phyloP scores from a whole-genome alignment of 176 grass and related monocot species.

The Metroxylon sagu region DNA sequence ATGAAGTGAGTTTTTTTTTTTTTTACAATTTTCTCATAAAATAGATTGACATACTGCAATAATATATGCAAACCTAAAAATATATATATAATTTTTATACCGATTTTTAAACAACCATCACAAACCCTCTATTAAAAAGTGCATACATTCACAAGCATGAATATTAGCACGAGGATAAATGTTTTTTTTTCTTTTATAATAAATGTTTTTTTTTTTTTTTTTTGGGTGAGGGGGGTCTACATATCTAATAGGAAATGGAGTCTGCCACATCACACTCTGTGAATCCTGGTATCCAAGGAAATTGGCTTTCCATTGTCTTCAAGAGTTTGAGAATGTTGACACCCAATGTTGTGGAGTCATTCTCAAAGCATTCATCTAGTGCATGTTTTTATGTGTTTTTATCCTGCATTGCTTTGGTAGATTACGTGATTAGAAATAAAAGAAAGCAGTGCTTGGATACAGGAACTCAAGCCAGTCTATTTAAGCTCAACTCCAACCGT shows the following conservation, averaged over 20 bases:
- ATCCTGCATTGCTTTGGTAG: background rate
- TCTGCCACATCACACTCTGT: slow-evolving; percentile 13
- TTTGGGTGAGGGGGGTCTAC: background rate
- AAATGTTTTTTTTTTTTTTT: background rate
- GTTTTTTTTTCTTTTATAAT: background rate
- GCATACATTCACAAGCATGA: too few relatives aligned
- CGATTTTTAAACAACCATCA: too few relatives aligned
- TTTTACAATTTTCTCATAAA: too few relatives aligned
- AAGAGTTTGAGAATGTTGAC: slow-evolving; percentile 5
- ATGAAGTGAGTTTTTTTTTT: too few relatives aligned
- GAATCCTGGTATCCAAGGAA: slow-evolving; percentile 19
- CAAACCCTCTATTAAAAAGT: too few relatives aligned
- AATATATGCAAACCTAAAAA: too few relatives aligned
- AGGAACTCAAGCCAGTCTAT: slow-evolving; percentile 19
- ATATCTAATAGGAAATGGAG: slow-evolving; percentile 13
- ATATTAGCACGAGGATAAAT: too few relatives aligned
- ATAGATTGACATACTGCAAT: too few relatives aligned
- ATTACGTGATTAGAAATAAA: slow-evolving; percentile 2
- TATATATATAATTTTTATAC: too few relatives aligned
- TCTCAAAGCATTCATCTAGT: slow-evolving; percentile 10
- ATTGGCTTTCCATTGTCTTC: slow-evolving; percentile 13
- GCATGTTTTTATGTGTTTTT: background rate
- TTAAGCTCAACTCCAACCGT: slow-evolving; percentile 11
- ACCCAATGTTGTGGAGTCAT: background rate
- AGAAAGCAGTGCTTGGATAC: slow-evolving; percentile 12